Evolutionary conservation across 2,329 filamentous ascomycete species (phyloP).

Genomic region (Colletotrichum trifolii): DNA sequence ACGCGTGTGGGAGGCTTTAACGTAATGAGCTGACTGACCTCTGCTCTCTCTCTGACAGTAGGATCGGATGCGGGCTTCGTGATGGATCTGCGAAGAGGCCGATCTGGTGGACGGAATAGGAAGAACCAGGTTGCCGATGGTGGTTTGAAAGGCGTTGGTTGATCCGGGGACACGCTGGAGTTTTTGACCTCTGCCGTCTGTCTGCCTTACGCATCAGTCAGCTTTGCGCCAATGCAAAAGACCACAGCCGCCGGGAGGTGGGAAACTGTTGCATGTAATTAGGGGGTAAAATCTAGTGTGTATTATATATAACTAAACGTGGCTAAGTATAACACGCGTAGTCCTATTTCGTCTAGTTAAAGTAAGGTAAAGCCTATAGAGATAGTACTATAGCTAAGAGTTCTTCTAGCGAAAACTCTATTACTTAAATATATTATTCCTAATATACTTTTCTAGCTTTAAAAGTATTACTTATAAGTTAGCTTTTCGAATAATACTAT

Average conservation of each 20-base stretch:
- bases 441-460: no score
- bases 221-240: background rate
- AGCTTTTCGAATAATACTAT: no score
- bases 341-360: no score
- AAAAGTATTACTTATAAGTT: no score
- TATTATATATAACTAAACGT: no score
- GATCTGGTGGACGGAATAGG: slow-evolving; percentile 38
- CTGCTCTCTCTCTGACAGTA: slow-evolving; percentile 17
- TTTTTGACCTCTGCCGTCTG: slow-evolving; percentile 32
- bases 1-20: slow-evolving; percentile 11
- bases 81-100: slow-evolving; percentile 35
- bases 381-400: no score
- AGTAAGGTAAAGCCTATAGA: no score
- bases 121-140: slow-evolving; percentile 38
- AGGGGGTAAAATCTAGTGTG: no score
- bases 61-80: slow-evolving; percentile 32
- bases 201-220: background rate
- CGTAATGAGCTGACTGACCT: slow-evolving; percentile 33
- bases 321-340: no score
- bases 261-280: no score
- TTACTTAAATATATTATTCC: no score
- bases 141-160: slow-evolving; percentile 38
- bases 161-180: slow-evolving; percentile 36
- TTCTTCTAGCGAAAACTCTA: no score
- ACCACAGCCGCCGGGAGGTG: background rate